phyloP scores from a whole-genome alignment of 306 rosid species.

The Fragaria ananassa region DNA sequence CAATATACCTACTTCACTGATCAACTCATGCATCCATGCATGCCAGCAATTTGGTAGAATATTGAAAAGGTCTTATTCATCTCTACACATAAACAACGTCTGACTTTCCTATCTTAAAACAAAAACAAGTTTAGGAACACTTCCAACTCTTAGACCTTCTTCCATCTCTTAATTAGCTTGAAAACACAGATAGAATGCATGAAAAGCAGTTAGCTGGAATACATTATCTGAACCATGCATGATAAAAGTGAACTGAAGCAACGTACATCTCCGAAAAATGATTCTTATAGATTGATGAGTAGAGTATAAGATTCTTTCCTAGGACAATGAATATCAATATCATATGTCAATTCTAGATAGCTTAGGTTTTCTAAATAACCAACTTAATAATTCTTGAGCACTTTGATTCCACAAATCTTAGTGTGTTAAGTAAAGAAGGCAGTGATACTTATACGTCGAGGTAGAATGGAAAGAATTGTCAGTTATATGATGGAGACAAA shows the following conservation, averaged over 20 bases:
- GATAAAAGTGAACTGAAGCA: conserved; percentile 7
- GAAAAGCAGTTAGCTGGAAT: background rate
- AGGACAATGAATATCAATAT: background rate
- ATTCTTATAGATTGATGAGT: background rate
- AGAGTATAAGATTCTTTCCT: conserved; percentile 8
- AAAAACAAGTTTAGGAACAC: background rate
- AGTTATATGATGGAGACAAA: background rate
- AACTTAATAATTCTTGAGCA: background rate
- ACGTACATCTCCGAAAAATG: background rate
- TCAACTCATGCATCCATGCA: background rate
- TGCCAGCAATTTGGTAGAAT: background rate
- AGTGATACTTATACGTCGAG: background rate
- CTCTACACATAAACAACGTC: background rate
- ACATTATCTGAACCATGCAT: background rate
- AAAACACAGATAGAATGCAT: background rate
- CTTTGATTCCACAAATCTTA: background rate
- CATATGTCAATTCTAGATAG: background rate
- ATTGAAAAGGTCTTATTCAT: background rate
- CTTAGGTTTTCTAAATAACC: background rate
- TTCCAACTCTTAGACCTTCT: background rate
- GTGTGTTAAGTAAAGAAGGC: background rate
- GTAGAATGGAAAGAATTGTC: background rate
- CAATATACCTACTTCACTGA: background rate
- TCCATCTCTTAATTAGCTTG: background rate
- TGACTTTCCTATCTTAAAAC: background rate